A percentile compares a stretch with the other conserved stretches of the same genome.
Evolutionary conservation across 768 basidiomycete species (phyloP).

Genomic region (Phylloporus sp.): DNA sequence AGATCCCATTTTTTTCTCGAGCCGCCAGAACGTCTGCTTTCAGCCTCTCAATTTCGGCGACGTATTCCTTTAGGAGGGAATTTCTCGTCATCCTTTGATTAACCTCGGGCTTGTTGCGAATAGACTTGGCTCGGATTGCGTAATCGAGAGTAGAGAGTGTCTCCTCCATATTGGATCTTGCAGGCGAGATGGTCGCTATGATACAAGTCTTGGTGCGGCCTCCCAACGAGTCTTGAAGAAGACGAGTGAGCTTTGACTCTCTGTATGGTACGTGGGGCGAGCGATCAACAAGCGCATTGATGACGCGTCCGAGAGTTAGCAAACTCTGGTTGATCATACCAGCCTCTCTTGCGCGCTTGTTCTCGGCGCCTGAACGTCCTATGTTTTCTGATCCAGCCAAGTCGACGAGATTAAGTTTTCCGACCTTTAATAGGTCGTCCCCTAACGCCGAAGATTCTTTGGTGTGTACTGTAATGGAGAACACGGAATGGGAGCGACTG

Average conservation of each 20-base stretch:
- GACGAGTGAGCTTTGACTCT: conserved; percentile 95
- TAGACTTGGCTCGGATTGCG: conserved; percentile 91
- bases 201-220: conserved; percentile 97
- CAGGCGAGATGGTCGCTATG: conserved; percentile 93
- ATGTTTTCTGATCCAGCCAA: conserved; percentile 98
- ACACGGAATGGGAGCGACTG: conserved; percentile 95
- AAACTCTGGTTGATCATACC: conserved; percentile 99
- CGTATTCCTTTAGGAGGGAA: conserved; percentile 88
- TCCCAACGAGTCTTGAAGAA: conserved; percentile 98
- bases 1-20: conserved; percentile 94
- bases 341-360: conserved; percentile 91
- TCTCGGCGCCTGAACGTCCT: conserved; percentile 91
- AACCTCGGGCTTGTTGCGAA: conserved; percentile 91
- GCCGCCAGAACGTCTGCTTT: conserved; percentile 89
- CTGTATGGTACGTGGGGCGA: conserved; percentile 92
- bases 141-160: conserved; percentile 97
- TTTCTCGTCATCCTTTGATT: conserved; percentile 94
- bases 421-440: conserved; percentile 87
- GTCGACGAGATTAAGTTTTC: conserved; percentile 96
- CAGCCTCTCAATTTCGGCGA: conserved; percentile 88
- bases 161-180: conserved; percentile 92
- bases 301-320: conserved; percentile 93
- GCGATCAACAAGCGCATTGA: conserved; percentile 91
- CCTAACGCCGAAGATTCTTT: conserved; percentile 77
- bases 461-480: conserved; percentile 91